These are phyloP conservation scores for Fomitopsis palustris DNA, from an alignment of 1,284 basidiomycete species.

Conservation along the genomic window DNA sequence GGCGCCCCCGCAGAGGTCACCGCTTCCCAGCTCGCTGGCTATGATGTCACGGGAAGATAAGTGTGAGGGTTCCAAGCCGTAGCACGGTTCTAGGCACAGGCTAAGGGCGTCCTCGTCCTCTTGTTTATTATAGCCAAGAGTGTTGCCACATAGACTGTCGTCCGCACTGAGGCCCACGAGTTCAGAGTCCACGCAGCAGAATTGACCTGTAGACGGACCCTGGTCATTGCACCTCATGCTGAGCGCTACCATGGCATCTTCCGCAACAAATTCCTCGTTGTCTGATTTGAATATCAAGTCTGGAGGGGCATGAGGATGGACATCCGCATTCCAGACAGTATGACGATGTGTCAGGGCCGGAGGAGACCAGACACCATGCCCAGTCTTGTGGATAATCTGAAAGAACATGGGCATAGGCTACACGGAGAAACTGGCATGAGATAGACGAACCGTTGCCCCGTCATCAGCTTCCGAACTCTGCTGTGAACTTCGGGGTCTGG, in stretches of 20 bases:
- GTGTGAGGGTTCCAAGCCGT: neutral
- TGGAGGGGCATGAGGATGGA: neutral
- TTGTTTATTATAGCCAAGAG: neutral
- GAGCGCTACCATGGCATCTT: neutral
- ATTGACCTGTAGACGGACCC: neutral
- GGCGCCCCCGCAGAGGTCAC: neutral
- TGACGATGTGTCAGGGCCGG: neutral
- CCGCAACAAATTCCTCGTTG: neutral
- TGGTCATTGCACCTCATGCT: neutral
- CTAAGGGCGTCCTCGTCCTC: neutral
- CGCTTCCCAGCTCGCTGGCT: neutral
- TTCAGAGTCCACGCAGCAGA: neutral
- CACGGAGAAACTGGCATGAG: neutral
- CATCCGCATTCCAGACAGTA: neutral
- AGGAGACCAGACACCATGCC: neutral
- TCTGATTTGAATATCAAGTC: neutral
- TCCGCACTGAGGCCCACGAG: neutral
- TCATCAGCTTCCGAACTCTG: neutral
- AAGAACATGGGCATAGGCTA: neutral
- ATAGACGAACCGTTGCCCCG: neutral
- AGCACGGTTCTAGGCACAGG: neutral
- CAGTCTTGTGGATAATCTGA: neutral
- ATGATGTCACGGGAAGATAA: conserved; percentile 1
- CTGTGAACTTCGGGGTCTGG: neutral
- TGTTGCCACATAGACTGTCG: neutral